Evolutionary conservation across 495 filamentous ascomycete species (phyloP), one percentile per base, ranked within the genome.

Genomic region (Penicillium simplicissimum): DNA sequence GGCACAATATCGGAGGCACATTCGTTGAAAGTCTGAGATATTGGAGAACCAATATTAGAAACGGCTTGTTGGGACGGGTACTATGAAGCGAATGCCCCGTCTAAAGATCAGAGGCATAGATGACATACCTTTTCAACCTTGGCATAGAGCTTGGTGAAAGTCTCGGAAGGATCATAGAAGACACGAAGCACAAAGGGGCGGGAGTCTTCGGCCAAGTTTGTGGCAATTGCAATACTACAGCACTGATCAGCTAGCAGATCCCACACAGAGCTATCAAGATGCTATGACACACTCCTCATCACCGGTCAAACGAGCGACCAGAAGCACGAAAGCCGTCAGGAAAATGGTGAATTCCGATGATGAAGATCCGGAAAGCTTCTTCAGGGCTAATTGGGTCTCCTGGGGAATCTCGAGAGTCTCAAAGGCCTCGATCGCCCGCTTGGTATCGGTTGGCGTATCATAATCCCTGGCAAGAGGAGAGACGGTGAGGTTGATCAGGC

Each of bases 391-490:
- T 55, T 73, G 67, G 2, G 73, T 68, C 21, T 72, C 65, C 45
- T 76, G 69, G 13, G 79, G 66, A 13, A 81, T 67, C 17, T 69
- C 69, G 14, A 81, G 65, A n/a, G 76, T 73, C 57, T 82, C 80
- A 45, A 80, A 78, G 33, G 81, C 81, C 62, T 83, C 81, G 49
- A 83, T 79, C 43, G 70, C 70, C 54, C 75, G 71, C 68, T 76
- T 78, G 56, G 64, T 63, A 48, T 76, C 74, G 33, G 68, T 71
- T 66, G 70, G 56, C 59, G 74, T 66, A 70, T 80, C 69, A 66
- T 82, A 84, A 65, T 84, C 81, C 36, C 81, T 73, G 36, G 81
- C 77, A 55, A 84, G 74, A 42, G 81, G 79, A 25, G 77, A 79
- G 4, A 81, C 78, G 28, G 78, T 82, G 58, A 83, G 68, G 55